Evolutionary conservation across 2,329 filamentous ascomycete species (phyloP).

Genomic region (Metarhizium sp.): DNA sequence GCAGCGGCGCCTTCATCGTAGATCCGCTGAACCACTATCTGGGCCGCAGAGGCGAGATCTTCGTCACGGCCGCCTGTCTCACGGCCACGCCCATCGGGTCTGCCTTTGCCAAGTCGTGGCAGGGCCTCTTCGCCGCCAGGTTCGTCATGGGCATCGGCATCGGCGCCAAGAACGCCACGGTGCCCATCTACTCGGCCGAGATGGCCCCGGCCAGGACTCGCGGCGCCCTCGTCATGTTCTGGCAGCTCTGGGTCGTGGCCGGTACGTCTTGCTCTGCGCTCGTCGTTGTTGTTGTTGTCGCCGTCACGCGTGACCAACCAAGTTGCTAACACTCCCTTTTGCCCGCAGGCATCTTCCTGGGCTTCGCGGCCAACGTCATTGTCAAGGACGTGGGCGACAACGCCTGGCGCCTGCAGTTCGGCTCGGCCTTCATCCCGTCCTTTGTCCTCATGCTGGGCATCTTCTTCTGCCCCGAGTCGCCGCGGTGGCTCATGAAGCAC

Average conservation of each 20-base stretch:
- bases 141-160: conserved; percentile 61
- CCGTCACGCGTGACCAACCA: not conserved
- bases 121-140: conserved; percentile 54
- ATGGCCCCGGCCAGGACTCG: conserved; percentile 56
- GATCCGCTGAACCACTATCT: conserved; percentile 50
- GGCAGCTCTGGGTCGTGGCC: conserved; percentile 36
- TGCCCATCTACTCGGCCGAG: conserved; percentile 67
- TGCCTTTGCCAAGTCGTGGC: conserved; percentile 55
- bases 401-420: conserved; percentile 49
- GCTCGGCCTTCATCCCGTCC: conserved; percentile 42
- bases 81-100: conserved; percentile 46
- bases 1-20: conserved; percentile 18
- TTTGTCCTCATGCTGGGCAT: conserved; percentile 44
- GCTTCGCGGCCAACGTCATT: conserved; percentile 42
- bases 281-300: no score
- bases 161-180: conserved; percentile 52
- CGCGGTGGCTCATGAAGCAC: conserved; percentile 57
- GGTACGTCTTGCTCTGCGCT: conserved; percentile 5
- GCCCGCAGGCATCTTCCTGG: conserved; percentile 29
- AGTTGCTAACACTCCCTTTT: conserved; percentile 5
- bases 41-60: conserved; percentile 57
- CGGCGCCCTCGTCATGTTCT: conserved; percentile 72
- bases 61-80: conserved; percentile 41
- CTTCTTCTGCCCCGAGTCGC: conserved; percentile 53
- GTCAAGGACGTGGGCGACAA: conserved; percentile 40